phyloP scores from a whole-genome alignment of 495 filamentous ascomycete species.

The Podospora bellae-mahoneyi region DNA sequence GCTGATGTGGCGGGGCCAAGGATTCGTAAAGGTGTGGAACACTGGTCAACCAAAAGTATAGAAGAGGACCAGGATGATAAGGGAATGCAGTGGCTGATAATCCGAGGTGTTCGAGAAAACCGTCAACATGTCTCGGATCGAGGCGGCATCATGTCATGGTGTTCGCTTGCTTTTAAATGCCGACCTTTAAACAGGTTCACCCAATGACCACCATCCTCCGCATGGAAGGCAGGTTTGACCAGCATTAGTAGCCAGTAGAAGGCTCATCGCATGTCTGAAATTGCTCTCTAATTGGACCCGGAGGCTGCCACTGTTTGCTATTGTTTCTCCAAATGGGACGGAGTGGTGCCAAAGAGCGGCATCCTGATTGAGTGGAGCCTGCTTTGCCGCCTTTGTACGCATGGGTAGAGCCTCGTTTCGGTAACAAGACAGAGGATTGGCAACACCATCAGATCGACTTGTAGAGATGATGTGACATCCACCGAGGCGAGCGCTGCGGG shows the following conservation, averaged over 20 bases:
- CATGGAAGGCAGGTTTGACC: background rate
- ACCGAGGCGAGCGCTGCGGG: background rate
- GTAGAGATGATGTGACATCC: background rate
- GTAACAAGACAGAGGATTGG: background rate
- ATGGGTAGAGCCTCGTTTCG: background rate
- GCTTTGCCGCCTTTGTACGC: background rate
- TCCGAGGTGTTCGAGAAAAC: background rate
- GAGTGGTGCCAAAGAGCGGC: background rate
- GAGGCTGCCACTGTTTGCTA: background rate
- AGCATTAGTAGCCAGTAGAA: background rate
- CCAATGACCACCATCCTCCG: background rate
- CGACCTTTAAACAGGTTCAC: background rate
- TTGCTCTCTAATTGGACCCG: background rate
- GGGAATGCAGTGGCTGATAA: background rate
- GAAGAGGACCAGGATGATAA: background rate
- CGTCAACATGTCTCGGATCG: background rate
- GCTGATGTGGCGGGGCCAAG: background rate
- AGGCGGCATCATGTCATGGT: background rate
- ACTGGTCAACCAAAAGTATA: background rate
- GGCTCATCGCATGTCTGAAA: background rate
- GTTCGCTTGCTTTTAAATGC: background rate
- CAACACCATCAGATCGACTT: background rate
- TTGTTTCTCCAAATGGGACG: too few relatives aligned
- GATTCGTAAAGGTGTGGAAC: background rate
- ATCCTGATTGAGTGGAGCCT: background rate